Conservation (phyloP, 345 rosid species). For the Dipteronia sinensis region DNA sequence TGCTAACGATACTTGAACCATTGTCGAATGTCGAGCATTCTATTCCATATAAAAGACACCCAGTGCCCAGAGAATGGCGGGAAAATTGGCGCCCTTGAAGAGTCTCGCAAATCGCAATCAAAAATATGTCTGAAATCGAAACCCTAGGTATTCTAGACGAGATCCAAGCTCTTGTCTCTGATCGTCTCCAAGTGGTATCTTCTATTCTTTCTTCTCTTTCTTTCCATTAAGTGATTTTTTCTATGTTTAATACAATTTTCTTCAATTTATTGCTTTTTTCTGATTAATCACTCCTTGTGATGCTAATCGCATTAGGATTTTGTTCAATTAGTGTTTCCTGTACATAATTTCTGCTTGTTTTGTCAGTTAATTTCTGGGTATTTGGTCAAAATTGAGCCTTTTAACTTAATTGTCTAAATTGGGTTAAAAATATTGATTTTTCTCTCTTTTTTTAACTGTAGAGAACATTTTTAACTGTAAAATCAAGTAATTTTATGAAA, state of each 20-base stretch:
- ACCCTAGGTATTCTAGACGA: slow-evolving; percentile 71
- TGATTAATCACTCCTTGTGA: background rate
- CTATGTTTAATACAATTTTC: background rate
- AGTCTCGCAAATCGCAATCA: background rate
- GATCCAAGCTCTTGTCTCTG: slow-evolving; percentile 73
- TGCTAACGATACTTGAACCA: background rate
- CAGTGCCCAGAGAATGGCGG: slow-evolving; percentile 41
- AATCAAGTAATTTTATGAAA: background rate
- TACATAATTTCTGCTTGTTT: background rate
- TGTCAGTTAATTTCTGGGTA: slow-evolving; percentile 16
- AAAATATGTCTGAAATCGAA: slow-evolving; percentile 53
- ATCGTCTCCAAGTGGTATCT: slow-evolving; percentile 77
- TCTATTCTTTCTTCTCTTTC: slow-evolving; percentile 6
- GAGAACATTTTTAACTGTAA: background rate
- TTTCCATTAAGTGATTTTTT: background rate
- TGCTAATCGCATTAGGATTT: background rate
- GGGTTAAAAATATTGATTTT: background rate
- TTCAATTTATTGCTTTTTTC: background rate
- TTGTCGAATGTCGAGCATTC: no score
- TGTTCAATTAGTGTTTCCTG: background rate
- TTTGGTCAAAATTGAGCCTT: background rate
- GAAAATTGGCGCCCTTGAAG: slow-evolving; percentile 34
- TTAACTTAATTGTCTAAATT: background rate
- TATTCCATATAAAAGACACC: background rate
- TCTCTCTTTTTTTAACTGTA: background rate